Conservation (phyloP, 306 rosid genomes). For the Quercus engelmannii region DNA sequence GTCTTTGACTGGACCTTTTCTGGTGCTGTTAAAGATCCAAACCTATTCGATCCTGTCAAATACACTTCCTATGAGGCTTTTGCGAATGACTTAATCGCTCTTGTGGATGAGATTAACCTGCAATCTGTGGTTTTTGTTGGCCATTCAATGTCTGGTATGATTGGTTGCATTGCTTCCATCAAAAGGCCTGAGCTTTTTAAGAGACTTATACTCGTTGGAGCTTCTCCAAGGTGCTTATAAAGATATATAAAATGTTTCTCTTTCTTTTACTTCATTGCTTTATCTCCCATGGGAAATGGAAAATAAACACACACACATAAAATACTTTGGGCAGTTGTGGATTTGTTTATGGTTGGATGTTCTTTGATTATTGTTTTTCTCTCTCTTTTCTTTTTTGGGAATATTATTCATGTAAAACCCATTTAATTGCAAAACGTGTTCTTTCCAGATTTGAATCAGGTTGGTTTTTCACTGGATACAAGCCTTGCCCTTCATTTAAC, state of each 20-base stretch:
- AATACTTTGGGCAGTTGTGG: too few species aligned
- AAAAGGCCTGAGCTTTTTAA: slow-evolving; percentile 71
- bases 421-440: background rate
- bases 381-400: background rate
- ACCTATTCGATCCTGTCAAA: slow-evolving; percentile 48
- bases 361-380: background rate
- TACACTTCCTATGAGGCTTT: slow-evolving; percentile 55
- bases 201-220: slow-evolving; percentile 62
- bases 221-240: slow-evolving; percentile 77
- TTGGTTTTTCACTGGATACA: too few species aligned
- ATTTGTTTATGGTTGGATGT: background rate
- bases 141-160: slow-evolving; percentile 94
- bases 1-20: slow-evolving; percentile 86
- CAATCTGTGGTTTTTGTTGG: slow-evolving; percentile 54
- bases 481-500: too few species aligned
- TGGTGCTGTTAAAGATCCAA: slow-evolving; percentile 42
- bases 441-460: background rate
- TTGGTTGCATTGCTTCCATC: slow-evolving; percentile 89
- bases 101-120: slow-evolving; percentile 53
- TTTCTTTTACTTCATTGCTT: background rate
- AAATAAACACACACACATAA: too few species aligned
- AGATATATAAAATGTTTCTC: background rate
- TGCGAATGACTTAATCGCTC: slow-evolving; percentile 54
- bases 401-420: background rate
- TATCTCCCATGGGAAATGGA: background rate